Percentiles rank a stretch among this genome's conserved stretches.
Conservation (phyloP, 164 flowering plant genomes). For the Piper betle region DNA sequence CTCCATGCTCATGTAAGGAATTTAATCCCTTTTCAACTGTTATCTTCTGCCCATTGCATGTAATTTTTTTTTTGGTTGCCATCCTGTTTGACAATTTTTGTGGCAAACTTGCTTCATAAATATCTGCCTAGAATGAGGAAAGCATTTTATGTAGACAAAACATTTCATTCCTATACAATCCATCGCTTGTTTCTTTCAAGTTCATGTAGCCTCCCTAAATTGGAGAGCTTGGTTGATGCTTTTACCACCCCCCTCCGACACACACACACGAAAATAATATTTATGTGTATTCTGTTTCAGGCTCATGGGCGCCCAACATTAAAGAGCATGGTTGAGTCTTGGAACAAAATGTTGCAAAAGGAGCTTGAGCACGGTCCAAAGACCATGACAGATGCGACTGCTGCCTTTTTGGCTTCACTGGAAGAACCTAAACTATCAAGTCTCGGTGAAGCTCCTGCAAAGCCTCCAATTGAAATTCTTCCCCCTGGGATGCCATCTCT, state of each 20-base stretch:
- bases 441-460: conserved; percentile 77
- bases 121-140: neutral
- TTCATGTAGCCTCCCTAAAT: no score
- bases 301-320: conserved; percentile 94
- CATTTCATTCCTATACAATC: neutral
- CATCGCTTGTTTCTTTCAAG: no score
- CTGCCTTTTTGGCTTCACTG: conserved; percentile 81
- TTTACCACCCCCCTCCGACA: no score
- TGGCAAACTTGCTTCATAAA: neutral
- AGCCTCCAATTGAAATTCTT: conserved; percentile 83
- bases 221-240: no score
- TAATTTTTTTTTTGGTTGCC: neutral
- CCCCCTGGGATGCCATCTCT: conserved; percentile 94
- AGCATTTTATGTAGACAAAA: neutral
- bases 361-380: conserved; percentile 66
- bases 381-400: conserved; percentile 68
- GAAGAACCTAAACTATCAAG: conserved; percentile 88
- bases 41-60: neutral
- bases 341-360: conserved; percentile 82
- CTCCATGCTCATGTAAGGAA: conserved; percentile 81
- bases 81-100: no score
- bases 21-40: neutral
- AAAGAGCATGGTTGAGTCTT: conserved; percentile 70
- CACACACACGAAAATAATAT: neutral
- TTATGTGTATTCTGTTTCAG: conserved; percentile 20